These are phyloP conservation scores for Whalleya microplaca DNA, from an alignment of 2,329 filamentous ascomycete genomes.

Conservation along the genomic window DNA sequence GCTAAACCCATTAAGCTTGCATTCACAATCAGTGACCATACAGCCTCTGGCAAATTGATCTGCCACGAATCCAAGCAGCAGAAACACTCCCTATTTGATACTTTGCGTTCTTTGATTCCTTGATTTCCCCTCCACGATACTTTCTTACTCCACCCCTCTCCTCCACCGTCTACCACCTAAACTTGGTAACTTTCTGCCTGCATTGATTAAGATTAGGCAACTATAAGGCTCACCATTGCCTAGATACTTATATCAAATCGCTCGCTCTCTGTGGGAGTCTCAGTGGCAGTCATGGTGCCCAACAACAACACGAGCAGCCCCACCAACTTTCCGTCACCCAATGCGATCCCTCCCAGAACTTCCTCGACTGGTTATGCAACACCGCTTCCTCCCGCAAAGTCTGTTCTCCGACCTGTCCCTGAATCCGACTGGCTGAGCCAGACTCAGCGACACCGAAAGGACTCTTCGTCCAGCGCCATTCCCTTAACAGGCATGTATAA, in stretches of 20 bases:
- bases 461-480: conserved; percentile 24
- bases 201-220: conserved; percentile 6
- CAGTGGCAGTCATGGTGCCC: conserved; percentile 23
- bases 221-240: conserved; percentile 10
- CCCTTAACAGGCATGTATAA: conserved; percentile 42
- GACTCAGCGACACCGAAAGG: conserved; percentile 39
- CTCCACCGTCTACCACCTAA: neutral
- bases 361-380: conserved; percentile 63
- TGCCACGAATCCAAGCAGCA: neutral
- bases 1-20: neutral
- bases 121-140: neutral
- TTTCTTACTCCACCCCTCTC: neutral
- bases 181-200: neutral
- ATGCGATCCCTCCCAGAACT: conserved; percentile 72
- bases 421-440: conserved; percentile 65
- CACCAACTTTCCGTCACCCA: conserved; percentile 53
- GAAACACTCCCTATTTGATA: neutral
- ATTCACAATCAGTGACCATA: neutral
- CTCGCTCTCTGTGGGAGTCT: neutral
- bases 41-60: neutral
- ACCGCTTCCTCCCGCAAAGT: conserved; percentile 38
- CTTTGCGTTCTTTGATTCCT: neutral
- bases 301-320: conserved; percentile 14
- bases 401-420: conserved; percentile 57
- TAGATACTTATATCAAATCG: neutral